Conservation (phyloP, 257 asterid species). For the Plantago ovata region DNA sequence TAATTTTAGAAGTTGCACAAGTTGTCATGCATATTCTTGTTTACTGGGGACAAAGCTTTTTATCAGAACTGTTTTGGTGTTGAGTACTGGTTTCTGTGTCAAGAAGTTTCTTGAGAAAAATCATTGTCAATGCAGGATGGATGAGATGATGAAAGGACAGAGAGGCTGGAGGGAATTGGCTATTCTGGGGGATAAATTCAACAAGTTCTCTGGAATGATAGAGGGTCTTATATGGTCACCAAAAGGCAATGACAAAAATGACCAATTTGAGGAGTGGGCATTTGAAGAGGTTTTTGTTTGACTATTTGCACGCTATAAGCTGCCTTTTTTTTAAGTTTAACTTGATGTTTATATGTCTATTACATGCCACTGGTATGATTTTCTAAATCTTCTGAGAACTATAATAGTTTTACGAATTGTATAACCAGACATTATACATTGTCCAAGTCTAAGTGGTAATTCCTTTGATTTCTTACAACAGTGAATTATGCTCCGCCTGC, state of each 20-base stretch:
- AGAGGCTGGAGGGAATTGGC: conserved; percentile 99
- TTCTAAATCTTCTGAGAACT: background rate
- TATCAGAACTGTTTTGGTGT: conserved; percentile 1
- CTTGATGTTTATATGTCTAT: conserved; percentile 1
- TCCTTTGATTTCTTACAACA: too few relatives aligned
- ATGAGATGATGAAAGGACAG: conserved; percentile 99
- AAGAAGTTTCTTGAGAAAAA: conserved; percentile 6
- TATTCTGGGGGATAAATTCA: conserved; percentile 80
- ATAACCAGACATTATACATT: too few relatives aligned
- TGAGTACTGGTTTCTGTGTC: conserved; percentile 9
- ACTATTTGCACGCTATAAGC: conserved; percentile 9
- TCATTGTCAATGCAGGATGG: conserved; percentile 68
- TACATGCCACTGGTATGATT: conserved; percentile 4
- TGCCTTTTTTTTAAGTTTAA: background rate
- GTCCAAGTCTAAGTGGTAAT: too few relatives aligned
- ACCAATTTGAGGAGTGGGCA: conserved; percentile 90
- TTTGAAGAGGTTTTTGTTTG: conserved; percentile 76
- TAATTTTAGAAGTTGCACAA: too few relatives aligned
- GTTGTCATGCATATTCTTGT: background rate
- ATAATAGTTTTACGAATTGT: too few relatives aligned
- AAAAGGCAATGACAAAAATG: conserved; percentile 58
- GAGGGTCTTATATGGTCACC: conserved; percentile 99
- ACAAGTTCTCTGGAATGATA: conserved; percentile 87
- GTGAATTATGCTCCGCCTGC: too few relatives aligned
- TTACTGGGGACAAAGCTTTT: conserved; percentile 7